Conservation (phyloP, 2,329 filamentous ascomycete genomes). For the Colletotrichum gloeosporioides region DNA sequence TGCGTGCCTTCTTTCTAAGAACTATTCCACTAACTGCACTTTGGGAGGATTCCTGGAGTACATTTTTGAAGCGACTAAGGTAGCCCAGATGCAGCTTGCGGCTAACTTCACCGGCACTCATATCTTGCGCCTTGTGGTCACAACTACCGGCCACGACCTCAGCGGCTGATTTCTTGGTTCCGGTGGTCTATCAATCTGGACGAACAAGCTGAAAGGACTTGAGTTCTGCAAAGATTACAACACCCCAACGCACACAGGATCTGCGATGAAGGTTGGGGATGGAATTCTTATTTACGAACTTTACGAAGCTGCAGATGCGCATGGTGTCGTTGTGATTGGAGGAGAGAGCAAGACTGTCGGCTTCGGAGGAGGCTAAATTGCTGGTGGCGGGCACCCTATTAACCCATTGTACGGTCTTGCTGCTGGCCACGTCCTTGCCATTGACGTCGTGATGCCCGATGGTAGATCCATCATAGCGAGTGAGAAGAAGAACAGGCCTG, state of each 20-base stretch:
- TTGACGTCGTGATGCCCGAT: constrained; percentile 51
- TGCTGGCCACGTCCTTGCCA: constrained; percentile 54
- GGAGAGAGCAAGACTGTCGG: constrained; percentile 62
- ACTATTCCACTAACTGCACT: neutral
- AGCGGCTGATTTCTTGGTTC: constrained; percentile 39
- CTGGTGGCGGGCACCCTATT: constrained; percentile 62
- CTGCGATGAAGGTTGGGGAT: constrained; percentile 57
- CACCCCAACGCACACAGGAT: constrained; percentile 48
- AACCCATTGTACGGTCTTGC: constrained; percentile 58
- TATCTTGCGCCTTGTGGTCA: constrained; percentile 54
- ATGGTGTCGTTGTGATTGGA: constrained; percentile 54
- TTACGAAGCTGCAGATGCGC: constrained; percentile 51
- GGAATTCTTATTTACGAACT: constrained; percentile 56
- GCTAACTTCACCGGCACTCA: constrained; percentile 51
- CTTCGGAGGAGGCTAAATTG: constrained; percentile 61
- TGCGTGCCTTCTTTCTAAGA: neutral
- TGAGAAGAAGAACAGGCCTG: constrained; percentile 44
- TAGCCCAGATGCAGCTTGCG: constrained; percentile 47
- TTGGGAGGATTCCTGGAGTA: neutral
- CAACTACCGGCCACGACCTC: constrained; percentile 44
- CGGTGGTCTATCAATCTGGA: constrained; percentile 41
- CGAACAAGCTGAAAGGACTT: constrained; percentile 42
- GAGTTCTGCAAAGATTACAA: constrained; percentile 42
- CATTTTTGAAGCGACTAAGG: neutral
- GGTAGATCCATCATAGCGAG: constrained; percentile 45